Base-by-base conservation (phyloP, 78 protist species). In the Emiliania huxleyi region DNA sequence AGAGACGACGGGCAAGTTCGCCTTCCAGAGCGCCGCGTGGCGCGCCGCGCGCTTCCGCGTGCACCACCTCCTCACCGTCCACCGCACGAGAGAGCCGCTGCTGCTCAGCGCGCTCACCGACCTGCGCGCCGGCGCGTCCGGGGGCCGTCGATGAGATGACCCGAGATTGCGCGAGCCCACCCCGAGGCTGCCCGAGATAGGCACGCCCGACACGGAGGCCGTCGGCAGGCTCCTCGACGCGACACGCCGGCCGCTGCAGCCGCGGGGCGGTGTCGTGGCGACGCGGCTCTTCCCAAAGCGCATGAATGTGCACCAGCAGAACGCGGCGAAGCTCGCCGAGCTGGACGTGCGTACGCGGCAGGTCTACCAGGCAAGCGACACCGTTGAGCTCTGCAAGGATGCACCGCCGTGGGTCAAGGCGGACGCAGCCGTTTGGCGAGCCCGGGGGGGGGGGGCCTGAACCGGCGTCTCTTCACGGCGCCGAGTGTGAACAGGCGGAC, bases 21-120 rank as follows among this genome's bases (percentile, higher is more conserved):
- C 91, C 75, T 88, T 88, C 52, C 83, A 90, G 93, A 23, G 43
- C 15, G 43, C 45, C 42, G 44, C 23, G 46, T 90, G 87, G 87
- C 52, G 93, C 15, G 69, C 40, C 33, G 93, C 93, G n/a, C 22
- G 23, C 73, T 46, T 90, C 23, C 18, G 0, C 69, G 29, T 3
- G 46, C 25, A 1, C 52, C 40, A 71, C 42, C 85, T 90, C 35
- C 1, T 33, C 55, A 6, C 3, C 29, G 52, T 42, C 48, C 48
- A 40, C 85, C 92, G 92, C 37, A 73, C 75, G 87, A 4, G 43
- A 2, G 92, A 90, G 42, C 49, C n/a, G 55, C 38, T 35, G 45
- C 75, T 90, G 43, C 38, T 90, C 42, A 62, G 25, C 37, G 92
- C 85, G 69, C 92, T 90, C n/a, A 23, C 87, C 21, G 38, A 69